These are phyloP conservation scores for Kluyveromyces siamensis DNA, from an alignment of 805 yeast species.

Conservation along the genomic window DNA sequence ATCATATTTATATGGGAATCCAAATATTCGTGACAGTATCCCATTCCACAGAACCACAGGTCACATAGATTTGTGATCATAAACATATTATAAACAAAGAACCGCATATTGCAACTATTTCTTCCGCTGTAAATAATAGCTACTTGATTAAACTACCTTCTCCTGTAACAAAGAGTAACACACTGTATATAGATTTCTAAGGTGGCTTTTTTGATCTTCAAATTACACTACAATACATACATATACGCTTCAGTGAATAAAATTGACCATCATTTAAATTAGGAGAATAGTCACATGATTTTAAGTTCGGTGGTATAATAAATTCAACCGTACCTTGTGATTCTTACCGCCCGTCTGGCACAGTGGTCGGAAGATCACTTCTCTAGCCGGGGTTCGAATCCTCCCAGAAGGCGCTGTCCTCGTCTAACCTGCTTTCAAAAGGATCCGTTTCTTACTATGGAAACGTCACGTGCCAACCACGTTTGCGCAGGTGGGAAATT, in stretches of 20 bases:
- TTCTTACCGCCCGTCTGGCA: constrained; percentile 2
- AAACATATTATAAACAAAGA: too few relatives aligned
- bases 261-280: neutral
- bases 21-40: constrained; percentile 76
- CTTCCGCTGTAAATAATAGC: neutral
- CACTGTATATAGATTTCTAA: neutral
- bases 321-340: neutral
- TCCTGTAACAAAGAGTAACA: neutral
- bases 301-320: too few relatives aligned
- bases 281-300: neutral
- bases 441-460: neutral
- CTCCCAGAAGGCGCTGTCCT: constrained; percentile 6
- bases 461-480: neutral
- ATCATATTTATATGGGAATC: constrained; percentile 61
- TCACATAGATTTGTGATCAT: constrained; percentile 15
- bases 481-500: constrained; percentile 29
- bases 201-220: neutral
- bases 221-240: neutral
- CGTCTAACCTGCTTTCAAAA: constrained; percentile 7
- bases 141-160: neutral
- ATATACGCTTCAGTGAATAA: neutral
- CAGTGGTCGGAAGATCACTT: constrained; percentile 1
- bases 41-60: constrained; percentile 78
- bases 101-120: neutral
- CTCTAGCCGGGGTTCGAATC: constrained; percentile 4